Base-by-base conservation (phyloP, 305 asterid genomes). In the Fraxinus albicans region DNA sequence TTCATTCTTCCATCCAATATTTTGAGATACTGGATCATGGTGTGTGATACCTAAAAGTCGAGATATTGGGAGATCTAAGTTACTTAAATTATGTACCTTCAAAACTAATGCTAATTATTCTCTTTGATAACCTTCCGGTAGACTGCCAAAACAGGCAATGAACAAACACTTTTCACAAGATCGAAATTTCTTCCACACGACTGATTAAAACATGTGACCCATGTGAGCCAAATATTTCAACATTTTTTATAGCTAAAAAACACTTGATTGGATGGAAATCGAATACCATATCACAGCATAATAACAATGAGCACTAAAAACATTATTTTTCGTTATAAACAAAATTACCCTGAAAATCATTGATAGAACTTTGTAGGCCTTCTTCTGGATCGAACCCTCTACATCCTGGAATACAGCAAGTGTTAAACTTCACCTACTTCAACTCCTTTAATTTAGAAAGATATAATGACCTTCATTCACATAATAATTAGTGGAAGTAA, bases 351-450 rank as follows among this genome's bases (percentile, higher is more conserved):
- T 90, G 81, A 93, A 88, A 86, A 96, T 89, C 81, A 88, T 82
- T 38, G 97, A 92, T 15, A 93, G 91, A 78, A 90, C 98, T 86
- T 93, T 92, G 81, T 96, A 95, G 65, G 96, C 97, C 91, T 89
- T 95, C 88, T 96, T 96, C 91, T 96, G 99, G 86, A 96, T 88
- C 89, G 89, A 79, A 74, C 97, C 94, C 83, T 93, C 97, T 72
- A 21, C 83, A 50, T 90, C 98, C 99, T 96, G 92, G 76, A 88
- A 84, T 73, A 85, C 34, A 76, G 73, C 47, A 79, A 77, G 65
- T 7, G 81, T 58, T 70, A 77, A 42, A 82, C 53, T 25, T 23
- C 58, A 81, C 74, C 63, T 47, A 75, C 79, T 60, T 82, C 67
- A 84, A 81, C 74, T 77, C 83, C 31, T 38, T 67, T 73, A 19